phyloP scores from a whole-genome alignment of 176 grass and related monocot genomes.

The Aechmea fasciata region DNA sequence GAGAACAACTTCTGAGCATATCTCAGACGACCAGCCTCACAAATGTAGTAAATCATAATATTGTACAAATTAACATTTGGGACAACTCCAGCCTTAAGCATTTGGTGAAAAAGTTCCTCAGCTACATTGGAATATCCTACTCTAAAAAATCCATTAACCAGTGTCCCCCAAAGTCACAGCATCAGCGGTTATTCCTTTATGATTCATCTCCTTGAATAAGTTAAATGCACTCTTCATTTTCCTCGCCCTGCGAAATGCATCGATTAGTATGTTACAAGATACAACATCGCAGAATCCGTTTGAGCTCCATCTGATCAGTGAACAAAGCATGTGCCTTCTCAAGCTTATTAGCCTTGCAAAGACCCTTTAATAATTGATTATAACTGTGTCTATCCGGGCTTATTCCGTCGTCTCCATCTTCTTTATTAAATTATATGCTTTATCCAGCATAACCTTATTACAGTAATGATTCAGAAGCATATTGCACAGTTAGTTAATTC shows the following conservation, averaged over 20 bases:
- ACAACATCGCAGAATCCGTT: slow-evolving; percentile 58
- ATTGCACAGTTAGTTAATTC: no score
- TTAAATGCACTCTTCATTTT: slow-evolving; percentile 45
- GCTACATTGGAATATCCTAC: slow-evolving; percentile 38
- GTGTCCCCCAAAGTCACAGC: slow-evolving; percentile 57
- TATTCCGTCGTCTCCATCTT: slow-evolving; percentile 43
- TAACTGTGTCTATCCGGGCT: slow-evolving; percentile 61
- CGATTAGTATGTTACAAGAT: slow-evolving; percentile 68
- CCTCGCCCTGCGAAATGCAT: slow-evolving; percentile 60
- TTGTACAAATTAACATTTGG: slow-evolving; percentile 57
- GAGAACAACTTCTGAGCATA: slow-evolving; percentile 40
- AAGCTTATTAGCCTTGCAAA: slow-evolving; percentile 55
- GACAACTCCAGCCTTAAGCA: slow-evolving; percentile 38
- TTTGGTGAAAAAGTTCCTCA: slow-evolving; percentile 60
- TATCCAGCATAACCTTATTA: slow-evolving; percentile 30
- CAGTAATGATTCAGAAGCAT: slow-evolving; percentile 52
- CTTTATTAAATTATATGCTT: slow-evolving; percentile 31
- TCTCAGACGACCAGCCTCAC: slow-evolving; percentile 40
- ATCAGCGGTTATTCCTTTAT: slow-evolving; percentile 59
- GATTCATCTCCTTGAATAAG: slow-evolving; percentile 59
- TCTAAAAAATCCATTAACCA: slow-evolving; percentile 56
- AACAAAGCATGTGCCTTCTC: slow-evolving; percentile 59
- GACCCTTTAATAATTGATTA: slow-evolving; percentile 60
- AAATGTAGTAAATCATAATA: slow-evolving; percentile 59
- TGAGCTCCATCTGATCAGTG: slow-evolving; percentile 53